These are phyloP conservation scores for Raffaelea albimanens DNA, from an alignment of 2,329 filamentous ascomycete genomes.

Conservation along the genomic window DNA sequence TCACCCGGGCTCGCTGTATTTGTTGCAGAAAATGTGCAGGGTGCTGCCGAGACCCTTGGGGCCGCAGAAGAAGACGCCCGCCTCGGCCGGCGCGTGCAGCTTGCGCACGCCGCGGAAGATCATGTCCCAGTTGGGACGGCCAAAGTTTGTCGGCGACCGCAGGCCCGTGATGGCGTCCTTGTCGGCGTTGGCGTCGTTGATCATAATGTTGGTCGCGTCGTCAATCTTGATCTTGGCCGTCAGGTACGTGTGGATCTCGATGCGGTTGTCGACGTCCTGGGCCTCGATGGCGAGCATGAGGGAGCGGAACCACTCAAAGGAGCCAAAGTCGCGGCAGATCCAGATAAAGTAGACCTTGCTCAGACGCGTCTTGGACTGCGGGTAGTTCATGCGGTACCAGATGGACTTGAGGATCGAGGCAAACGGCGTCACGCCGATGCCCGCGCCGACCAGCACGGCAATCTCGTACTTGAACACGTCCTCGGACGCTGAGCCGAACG, in stretches of 20 bases:
- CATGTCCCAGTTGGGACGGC: conserved; percentile 83
- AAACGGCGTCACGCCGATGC: conserved; percentile 81
- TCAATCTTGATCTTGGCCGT: conserved; percentile 80
- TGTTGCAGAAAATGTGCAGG: conserved; percentile 77
- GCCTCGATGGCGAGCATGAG: conserved; percentile 77
- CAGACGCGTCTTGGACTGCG: conserved; percentile 67
- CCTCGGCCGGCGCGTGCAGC: conserved; percentile 63
- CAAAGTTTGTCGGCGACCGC: conserved; percentile 75
- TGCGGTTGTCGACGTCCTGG: conserved; percentile 72
- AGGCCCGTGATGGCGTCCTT: conserved; percentile 79
- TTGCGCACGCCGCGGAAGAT: conserved; percentile 78
- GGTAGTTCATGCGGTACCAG: conserved; percentile 90
- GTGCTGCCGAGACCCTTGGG: conserved; percentile 70
- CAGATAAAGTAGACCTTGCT: conserved; percentile 90
- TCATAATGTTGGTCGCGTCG: conserved; percentile 86
- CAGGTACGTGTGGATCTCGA: conserved; percentile 84
- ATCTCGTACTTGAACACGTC: conserved; percentile 87
- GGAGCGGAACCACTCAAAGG: conserved; percentile 84
- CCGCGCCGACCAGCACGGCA: conserved; percentile 68
- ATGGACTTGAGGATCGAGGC: conserved; percentile 83
- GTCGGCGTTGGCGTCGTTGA: conserved; percentile 78
- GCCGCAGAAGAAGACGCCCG: conserved; percentile 77
- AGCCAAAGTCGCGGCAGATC: conserved; percentile 81
- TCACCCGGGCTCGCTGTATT: conserved; percentile 74
- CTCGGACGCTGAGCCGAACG: conserved; percentile 77